A percentile compares a stretch with the other conserved stretches of the same genome.
Evolutionary conservation across 768 basidiomycete species (phyloP).

Genomic region (Auricularia auricula-judae): DNA sequence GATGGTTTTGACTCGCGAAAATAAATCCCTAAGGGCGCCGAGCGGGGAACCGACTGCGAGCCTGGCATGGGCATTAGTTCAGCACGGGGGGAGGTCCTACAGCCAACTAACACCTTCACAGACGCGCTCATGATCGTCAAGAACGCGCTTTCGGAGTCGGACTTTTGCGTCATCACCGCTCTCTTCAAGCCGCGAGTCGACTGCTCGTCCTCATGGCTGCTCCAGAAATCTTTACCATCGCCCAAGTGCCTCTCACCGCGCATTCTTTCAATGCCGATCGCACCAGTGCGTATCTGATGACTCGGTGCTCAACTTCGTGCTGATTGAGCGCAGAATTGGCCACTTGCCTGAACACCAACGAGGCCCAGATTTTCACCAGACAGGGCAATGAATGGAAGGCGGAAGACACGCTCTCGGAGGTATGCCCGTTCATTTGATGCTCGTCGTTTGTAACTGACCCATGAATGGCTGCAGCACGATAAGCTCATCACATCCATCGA

Average conservation of each 20-base stretch:
- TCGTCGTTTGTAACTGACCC: not conserved
- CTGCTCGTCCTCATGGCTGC: constrained; percentile 78
- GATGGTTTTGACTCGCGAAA: constrained; percentile 71
- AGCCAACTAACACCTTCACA: no score
- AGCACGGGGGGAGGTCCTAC: no score
- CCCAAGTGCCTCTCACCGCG: constrained; percentile 77
- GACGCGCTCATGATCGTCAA: no score
- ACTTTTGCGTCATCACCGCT: not conserved
- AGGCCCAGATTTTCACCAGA: constrained; percentile 68
- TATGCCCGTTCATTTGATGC: constrained; percentile 20
- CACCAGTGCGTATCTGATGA: constrained; percentile 45
- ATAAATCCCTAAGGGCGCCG: constrained; percentile 64
- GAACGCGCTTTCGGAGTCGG: not conserved
- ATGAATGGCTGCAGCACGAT: constrained; percentile 65
- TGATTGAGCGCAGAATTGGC: constrained; percentile 57
- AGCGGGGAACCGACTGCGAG: constrained; percentile 73
- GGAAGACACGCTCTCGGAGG: constrained; percentile 78
- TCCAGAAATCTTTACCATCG: constrained; percentile 66
- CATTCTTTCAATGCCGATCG: constrained; percentile 89
- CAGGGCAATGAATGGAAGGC: constrained; percentile 57
- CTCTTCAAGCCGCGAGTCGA: constrained; percentile 2
- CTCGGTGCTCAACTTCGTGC: constrained; percentile 5
- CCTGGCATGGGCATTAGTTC: constrained; percentile 18
- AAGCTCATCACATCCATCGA: constrained; percentile 96
- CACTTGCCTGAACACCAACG: constrained; percentile 82